These are phyloP conservation scores for Stephania cephalantha DNA, from an alignment of 164 flowering plant species.

Conservation along the genomic window DNA sequence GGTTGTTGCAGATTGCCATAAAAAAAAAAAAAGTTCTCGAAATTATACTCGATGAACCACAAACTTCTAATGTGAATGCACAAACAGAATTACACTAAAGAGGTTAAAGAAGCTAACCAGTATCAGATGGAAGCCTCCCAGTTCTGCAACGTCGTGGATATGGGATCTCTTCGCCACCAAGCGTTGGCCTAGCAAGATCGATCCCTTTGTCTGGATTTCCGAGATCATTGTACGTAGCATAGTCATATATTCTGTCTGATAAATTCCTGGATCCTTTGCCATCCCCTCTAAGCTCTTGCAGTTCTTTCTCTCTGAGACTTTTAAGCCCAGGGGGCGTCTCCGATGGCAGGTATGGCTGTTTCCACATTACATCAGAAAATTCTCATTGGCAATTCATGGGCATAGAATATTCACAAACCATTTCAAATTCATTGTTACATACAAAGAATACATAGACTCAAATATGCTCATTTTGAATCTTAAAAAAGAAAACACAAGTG, in stretches of 20 bases:
- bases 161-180: conserved; percentile 66
- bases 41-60: not conserved
- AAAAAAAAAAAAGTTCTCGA: not conserved
- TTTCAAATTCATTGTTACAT: not conserved
- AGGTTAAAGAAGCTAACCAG: conserved; percentile 36
- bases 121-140: conserved; percentile 67
- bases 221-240: conserved; percentile 77
- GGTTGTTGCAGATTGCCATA: too few species aligned
- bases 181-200: conserved; percentile 52
- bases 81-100: not conserved
- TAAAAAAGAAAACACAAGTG: too few species aligned
- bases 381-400: not conserved
- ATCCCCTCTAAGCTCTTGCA: conserved; percentile 70
- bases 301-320: conserved; percentile 68
- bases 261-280: conserved; percentile 71
- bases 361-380: conserved; percentile 3
- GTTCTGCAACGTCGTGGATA: conserved; percentile 93
- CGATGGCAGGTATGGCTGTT: conserved; percentile 82
- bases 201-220: conserved; percentile 88
- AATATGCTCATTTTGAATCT: too few species aligned
- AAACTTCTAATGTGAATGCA: not conserved
- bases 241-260: conserved; percentile 78
- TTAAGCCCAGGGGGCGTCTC: conserved; percentile 82
- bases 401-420: not conserved
- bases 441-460: not conserved